Percentiles rank a stretch among this genome's conserved stretches.
phyloP scores from a whole-genome alignment of 495 filamentous ascomycete genomes.

The Aeminium ludgeri region DNA sequence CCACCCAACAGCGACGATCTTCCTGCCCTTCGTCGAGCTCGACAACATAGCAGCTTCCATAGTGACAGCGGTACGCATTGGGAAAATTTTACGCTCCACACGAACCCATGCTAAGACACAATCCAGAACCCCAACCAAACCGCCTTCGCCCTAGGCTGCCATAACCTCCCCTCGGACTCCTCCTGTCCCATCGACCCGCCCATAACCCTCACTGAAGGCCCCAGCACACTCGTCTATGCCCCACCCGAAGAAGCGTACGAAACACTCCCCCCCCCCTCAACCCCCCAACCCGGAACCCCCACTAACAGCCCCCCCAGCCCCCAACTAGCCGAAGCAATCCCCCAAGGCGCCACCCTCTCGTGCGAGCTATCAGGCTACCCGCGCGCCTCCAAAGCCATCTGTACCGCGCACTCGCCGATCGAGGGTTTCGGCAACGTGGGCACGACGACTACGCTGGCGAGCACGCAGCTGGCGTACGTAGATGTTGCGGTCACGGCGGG shows the following conservation, averaged over 20 bases:
- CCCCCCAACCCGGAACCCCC: not conserved
- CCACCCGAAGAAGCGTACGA: not conserved
- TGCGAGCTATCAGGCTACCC: slow-evolving; percentile 5
- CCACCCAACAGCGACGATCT: not conserved
- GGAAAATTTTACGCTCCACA: not conserved
- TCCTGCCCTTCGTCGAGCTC: not conserved
- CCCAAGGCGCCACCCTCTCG: slow-evolving; percentile 1
- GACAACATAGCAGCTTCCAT: slow-evolving; percentile 1
- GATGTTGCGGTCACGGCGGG: slow-evolving; percentile 8
- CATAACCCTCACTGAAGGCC: slow-evolving; percentile 10
- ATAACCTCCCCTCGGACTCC: not conserved
- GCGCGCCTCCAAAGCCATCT: slow-evolving; percentile 2
- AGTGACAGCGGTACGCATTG: slow-evolving; percentile 10
- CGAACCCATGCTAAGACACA: not conserved
- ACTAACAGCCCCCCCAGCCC: not conserved
- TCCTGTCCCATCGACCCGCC: slow-evolving; percentile 6
- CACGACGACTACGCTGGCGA: slow-evolving; percentile 5
- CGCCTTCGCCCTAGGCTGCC: slow-evolving; percentile 9
- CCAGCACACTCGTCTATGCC: slow-evolving; percentile 8
- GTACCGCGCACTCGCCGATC: slow-evolving; percentile 1
- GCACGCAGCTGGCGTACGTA: slow-evolving; percentile 4
- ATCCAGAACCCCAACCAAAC: slow-evolving; percentile 7
- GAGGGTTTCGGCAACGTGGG: not conserved
- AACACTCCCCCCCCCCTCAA: not conserved
- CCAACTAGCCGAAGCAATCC: not conserved